These are phyloP conservation scores for Tylopilus microsporus DNA, from an alignment of 1,284 basidiomycete genomes.

Conservation along the genomic window DNA sequence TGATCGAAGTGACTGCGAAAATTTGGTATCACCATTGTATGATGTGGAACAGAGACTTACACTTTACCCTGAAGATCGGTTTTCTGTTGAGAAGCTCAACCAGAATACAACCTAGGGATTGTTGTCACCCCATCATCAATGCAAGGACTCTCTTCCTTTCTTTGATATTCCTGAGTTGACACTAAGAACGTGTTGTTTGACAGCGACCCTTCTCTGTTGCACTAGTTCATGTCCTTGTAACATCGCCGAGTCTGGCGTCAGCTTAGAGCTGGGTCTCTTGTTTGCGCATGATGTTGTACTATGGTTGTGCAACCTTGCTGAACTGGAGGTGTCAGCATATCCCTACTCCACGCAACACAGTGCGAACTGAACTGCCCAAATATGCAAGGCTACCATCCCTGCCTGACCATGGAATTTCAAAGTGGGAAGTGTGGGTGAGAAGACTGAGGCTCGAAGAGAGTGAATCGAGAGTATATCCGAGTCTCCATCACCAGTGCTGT, in stretches of 20 bases:
- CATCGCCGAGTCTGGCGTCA: constrained; percentile 43
- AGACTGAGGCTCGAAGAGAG: constrained; percentile 56
- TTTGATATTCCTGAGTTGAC: too few species aligned
- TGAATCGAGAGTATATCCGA: constrained; percentile 45
- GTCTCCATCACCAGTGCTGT: constrained; percentile 33
- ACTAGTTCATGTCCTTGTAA: constrained; percentile 22
- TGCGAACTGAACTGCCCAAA: constrained; percentile 40
- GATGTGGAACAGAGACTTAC: constrained; percentile 42
- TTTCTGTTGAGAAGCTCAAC: constrained; percentile 95
- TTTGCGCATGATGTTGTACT: constrained; percentile 22
- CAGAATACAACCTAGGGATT: constrained; percentile 97
- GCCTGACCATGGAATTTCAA: constrained; percentile 25
- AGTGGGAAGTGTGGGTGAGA: constrained; percentile 41
- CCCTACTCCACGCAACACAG: constrained; percentile 41
- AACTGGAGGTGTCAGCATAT: constrained; percentile 31
- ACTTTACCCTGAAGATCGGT: constrained; percentile 98
- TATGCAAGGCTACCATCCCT: constrained; percentile 23
- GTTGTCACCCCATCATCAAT: too few species aligned
- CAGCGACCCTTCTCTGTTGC: constrained; percentile 21
- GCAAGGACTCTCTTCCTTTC: too few species aligned
- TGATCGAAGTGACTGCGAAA: constrained; percentile 86
- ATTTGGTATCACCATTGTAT: background rate
- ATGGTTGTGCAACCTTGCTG: constrained; percentile 26
- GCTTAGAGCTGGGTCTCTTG: constrained; percentile 61
- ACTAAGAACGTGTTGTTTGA: too few species aligned